Conservation (phyloP, 2,329 filamentous ascomycete species). For the Teratosphaeria nubilosa region DNA sequence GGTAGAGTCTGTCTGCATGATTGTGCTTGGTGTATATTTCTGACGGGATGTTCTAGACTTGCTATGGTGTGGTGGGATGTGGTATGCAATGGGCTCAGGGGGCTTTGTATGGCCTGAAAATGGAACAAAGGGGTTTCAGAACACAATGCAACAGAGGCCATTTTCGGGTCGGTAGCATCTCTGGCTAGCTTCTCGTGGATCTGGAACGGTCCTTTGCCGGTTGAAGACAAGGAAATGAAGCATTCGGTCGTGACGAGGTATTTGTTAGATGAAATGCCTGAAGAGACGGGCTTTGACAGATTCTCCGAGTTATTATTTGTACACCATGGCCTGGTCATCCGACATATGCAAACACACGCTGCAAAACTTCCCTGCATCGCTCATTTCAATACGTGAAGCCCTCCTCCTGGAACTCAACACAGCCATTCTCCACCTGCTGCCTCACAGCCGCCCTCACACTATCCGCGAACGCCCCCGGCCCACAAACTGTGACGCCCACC, state of each 20-base stretch:
- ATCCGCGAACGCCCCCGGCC: slow-evolving; percentile 53
- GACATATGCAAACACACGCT: neutral
- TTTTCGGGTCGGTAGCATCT: neutral
- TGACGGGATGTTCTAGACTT: neutral
- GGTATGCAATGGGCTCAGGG: neutral
- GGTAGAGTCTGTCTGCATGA: neutral
- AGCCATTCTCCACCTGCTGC: slow-evolving; percentile 40
- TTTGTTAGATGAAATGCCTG: neutral
- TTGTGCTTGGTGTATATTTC: neutral
- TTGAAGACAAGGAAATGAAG: too few relatives aligned
- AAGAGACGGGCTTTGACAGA: neutral
- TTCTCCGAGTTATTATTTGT: neutral
- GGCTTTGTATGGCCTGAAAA: neutral
- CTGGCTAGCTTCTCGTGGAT: neutral
- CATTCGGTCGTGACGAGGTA: too few relatives aligned
- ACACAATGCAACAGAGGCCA: neutral
- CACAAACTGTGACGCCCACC: slow-evolving; percentile 53
- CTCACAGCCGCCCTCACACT: slow-evolving; percentile 48
- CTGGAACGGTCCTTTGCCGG: too few relatives aligned
- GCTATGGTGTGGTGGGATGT: neutral
- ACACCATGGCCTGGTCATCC: neutral
- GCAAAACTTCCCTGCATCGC: neutral
- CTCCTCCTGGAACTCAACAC: slow-evolving; percentile 55
- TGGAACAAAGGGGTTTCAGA: neutral
- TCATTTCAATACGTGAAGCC: slow-evolving; percentile 43